Conservation (phyloP, 2,329 filamentous ascomycete genomes). For the Fusarium oligoseptatum region DNA sequence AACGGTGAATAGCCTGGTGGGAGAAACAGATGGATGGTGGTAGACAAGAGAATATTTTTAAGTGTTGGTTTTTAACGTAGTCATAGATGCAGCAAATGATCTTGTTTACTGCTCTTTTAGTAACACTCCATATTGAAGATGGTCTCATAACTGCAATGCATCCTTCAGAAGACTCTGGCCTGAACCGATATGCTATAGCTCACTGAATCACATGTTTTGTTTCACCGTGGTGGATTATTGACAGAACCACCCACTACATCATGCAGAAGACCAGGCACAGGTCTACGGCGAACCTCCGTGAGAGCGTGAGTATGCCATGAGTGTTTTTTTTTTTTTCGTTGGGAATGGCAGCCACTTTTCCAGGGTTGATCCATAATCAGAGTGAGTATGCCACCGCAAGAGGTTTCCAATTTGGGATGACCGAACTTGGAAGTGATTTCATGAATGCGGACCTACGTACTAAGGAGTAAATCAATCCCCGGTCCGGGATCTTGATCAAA, state of each 20-base stretch:
- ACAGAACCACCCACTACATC: no score
- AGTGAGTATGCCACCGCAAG: not conserved
- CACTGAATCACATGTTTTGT: not conserved
- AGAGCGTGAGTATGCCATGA: not conserved
- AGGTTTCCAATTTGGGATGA: not conserved
- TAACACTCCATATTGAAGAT: not conserved
- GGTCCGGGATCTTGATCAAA: not conserved
- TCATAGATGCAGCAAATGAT: not conserved
- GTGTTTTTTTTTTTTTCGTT: no score
- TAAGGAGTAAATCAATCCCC: not conserved
- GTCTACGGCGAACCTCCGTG: not conserved
- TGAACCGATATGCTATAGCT: no score
- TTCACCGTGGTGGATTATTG: not conserved
- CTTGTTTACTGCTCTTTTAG: not conserved
- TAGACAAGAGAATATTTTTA: not conserved
- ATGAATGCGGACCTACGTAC: not conserved
- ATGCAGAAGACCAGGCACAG: not conserved
- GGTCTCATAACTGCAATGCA: accelerated
- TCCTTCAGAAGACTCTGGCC: not conserved
- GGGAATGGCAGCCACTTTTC: no score
- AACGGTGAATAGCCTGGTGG: not conserved
- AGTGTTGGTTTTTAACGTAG: not conserved
- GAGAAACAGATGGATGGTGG: not conserved
- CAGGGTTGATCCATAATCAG: no score
- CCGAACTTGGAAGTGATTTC: not conserved